Conservation (phyloP, 1,284 basidiomycete genomes). For the Fomitopsis palustris region DNA sequence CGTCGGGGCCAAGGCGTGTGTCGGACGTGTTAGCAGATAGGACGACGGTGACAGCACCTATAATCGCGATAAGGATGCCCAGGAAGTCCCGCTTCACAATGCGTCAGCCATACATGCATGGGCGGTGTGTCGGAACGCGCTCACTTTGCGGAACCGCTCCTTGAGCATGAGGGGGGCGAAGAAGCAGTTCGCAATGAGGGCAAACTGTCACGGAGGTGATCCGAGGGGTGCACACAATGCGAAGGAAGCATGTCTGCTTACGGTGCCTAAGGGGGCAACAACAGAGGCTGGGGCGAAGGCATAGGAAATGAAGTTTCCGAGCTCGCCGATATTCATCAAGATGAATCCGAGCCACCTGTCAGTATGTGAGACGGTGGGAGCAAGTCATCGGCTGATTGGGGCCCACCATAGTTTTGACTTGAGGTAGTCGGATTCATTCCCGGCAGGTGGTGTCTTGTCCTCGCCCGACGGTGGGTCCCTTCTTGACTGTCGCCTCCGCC, state of each 20-base stretch:
- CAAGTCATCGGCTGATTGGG: not conserved
- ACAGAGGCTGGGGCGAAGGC: conserved; percentile 88
- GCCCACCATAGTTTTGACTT: conserved; percentile 77
- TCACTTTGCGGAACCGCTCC: conserved; percentile 71
- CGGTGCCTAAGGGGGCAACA: conserved; percentile 94
- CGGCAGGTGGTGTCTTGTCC: conserved; percentile 29
- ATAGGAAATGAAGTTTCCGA: conserved; percentile 90
- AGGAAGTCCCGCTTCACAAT: conserved; percentile 71
- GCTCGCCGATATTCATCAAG: conserved; percentile 90
- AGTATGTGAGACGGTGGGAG: not conserved
- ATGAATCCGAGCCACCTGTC: conserved; percentile 91
- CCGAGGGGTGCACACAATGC: not conserved
- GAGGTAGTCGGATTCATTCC: conserved; percentile 64
- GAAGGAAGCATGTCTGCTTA: conserved; percentile 36
- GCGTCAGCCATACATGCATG: conserved; percentile 4
- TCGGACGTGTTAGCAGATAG: conserved; percentile 73
- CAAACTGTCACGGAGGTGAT: conserved; percentile 47
- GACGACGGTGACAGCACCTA: conserved; percentile 92
- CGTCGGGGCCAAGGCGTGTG: conserved; percentile 64
- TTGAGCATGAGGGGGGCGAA: conserved; percentile 89
- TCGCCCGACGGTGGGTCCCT: conserved; percentile 16
- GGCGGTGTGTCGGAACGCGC: conserved; percentile 4
- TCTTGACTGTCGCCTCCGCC: not conserved
- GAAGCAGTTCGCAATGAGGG: conserved; percentile 91
- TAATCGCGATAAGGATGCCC: conserved; percentile 78